phyloP scores from a whole-genome alignment of 179 eudicot species.

The Spinacia oleracea region DNA sequence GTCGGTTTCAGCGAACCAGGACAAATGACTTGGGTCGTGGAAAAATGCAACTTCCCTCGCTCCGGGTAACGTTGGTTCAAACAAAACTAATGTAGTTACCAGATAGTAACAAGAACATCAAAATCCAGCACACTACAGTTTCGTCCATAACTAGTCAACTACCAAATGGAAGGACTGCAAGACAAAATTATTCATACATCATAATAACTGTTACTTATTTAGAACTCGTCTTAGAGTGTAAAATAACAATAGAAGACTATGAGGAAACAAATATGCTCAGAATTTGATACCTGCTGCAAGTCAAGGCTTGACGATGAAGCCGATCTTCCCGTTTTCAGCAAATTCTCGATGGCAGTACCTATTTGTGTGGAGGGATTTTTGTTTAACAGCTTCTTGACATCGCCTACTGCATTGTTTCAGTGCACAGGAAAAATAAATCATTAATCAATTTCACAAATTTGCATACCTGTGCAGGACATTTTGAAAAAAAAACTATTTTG shows the following conservation, averaged over 20 bases:
- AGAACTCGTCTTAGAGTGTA: background rate
- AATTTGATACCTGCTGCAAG: conserved; percentile 69
- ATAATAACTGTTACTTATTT: background rate
- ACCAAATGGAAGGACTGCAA: background rate
- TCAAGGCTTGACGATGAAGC: conserved; percentile 68
- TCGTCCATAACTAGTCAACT: background rate
- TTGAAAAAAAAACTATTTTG: background rate
- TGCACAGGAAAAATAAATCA: background rate
- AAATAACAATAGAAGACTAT: background rate
- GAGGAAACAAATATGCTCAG: background rate
- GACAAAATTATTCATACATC: background rate
- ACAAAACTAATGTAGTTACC: background rate
- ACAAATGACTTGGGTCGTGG: no score
- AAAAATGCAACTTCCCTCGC: no score
- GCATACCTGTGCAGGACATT: background rate
- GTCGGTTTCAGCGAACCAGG: no score
- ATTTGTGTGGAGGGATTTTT: conserved; percentile 57
- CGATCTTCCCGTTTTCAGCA: conserved; percentile 87
- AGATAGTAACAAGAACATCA: background rate
- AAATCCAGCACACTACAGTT: background rate
- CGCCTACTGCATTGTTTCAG: conserved; percentile 47
- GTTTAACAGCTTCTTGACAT: conserved; percentile 61
- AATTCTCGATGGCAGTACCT: conserved; percentile 63
- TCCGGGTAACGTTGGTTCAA: no score
- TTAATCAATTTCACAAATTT: background rate